phyloP scores from a whole-genome alignment of 2,329 filamentous ascomycete species.

The Acarospora socialis region DNA sequence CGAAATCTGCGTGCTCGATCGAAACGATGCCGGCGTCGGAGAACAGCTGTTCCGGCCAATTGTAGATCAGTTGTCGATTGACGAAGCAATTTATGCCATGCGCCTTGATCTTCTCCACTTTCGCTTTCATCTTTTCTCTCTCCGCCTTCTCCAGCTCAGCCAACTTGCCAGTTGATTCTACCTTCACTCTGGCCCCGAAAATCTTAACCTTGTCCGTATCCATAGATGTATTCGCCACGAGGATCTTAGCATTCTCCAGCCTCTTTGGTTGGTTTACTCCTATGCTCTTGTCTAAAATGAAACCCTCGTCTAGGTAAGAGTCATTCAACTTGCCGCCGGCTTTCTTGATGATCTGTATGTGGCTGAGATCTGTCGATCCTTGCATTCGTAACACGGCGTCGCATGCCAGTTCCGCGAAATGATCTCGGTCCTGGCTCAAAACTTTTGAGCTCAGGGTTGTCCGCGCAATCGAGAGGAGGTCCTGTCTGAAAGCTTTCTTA shows the following conservation, averaged over 20 bases:
- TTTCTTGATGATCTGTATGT: constrained; percentile 99
- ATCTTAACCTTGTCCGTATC: constrained; percentile 99
- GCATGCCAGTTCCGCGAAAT: constrained; percentile 79
- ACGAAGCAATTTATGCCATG: constrained; percentile 99
- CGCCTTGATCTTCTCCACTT: constrained; percentile 97
- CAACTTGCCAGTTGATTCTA: constrained; percentile 87
- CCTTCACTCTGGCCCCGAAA: constrained; percentile 93
- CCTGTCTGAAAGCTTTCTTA: constrained; percentile 70
- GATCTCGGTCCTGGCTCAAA: constrained; percentile 78
- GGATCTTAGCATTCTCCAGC: constrained; percentile 93
- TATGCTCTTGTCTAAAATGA: constrained; percentile 98
- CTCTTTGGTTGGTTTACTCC: constrained; percentile 97
- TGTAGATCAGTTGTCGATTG: constrained; percentile 98
- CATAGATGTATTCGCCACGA: constrained; percentile 97
- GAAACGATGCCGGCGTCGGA: constrained; percentile 95
- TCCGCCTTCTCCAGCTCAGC: constrained; percentile 98
- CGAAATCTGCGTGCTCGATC: constrained; percentile 97
- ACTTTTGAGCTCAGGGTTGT: constrained; percentile 98
- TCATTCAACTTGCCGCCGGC: constrained; percentile 93
- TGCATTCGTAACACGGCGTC: constrained; percentile 84
- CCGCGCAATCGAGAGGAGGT: constrained; percentile 77
- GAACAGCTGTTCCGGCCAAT: constrained; percentile 99
- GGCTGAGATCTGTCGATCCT: constrained; percentile 82
- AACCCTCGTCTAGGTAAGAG: constrained; percentile 94
- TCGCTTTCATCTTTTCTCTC: constrained; percentile 98